A percentile compares a stretch with the other conserved stretches of the same genome.
Evolutionary conservation across 495 filamentous ascomycete genomes (phyloP).

Genomic region (Margaritispora aquatica): DNA sequence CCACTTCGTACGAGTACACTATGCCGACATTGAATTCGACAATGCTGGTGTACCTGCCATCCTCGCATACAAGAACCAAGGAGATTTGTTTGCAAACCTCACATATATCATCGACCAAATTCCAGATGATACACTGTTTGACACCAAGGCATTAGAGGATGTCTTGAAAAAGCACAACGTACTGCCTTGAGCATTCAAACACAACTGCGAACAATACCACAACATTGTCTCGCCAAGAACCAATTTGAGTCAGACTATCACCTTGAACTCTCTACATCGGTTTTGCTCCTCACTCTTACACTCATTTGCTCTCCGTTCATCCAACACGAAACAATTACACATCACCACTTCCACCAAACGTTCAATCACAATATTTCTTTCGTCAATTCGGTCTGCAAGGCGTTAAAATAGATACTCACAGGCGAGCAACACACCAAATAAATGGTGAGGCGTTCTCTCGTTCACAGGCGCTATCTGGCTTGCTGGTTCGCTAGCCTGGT

Average conservation of each 20-base stretch:
- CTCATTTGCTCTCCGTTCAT: too few species aligned
- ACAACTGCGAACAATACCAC: too few species aligned
- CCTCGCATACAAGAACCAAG: slow-evolving; percentile 75
- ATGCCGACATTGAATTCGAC: slow-evolving; percentile 92
- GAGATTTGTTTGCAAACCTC: slow-evolving; percentile 85
- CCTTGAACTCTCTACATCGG: too few species aligned
- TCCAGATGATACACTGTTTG: slow-evolving; percentile 54
- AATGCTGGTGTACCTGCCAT: slow-evolving; percentile 82
- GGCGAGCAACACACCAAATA: too few species aligned
- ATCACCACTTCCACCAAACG: not conserved
- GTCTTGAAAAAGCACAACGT: slow-evolving; percentile 41
- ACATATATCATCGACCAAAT: slow-evolving; percentile 84
- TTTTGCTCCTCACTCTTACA: too few species aligned
- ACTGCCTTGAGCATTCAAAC: slow-evolving; percentile 26
- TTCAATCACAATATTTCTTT: not conserved
- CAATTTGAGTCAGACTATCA: not conserved
- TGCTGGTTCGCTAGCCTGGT: not conserved
- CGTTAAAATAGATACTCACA: not conserved
- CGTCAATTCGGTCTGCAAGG: not conserved
- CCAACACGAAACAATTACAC: too few species aligned
- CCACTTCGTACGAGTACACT: slow-evolving; percentile 87
- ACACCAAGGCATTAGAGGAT: slow-evolving; percentile 39
- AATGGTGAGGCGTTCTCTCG: not conserved
- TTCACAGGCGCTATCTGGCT: not conserved
- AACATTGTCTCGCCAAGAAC: not conserved